Base-by-base conservation (phyloP, 2,329 filamentous ascomycete genomes). In the Ambrosiella xylebori region DNA sequence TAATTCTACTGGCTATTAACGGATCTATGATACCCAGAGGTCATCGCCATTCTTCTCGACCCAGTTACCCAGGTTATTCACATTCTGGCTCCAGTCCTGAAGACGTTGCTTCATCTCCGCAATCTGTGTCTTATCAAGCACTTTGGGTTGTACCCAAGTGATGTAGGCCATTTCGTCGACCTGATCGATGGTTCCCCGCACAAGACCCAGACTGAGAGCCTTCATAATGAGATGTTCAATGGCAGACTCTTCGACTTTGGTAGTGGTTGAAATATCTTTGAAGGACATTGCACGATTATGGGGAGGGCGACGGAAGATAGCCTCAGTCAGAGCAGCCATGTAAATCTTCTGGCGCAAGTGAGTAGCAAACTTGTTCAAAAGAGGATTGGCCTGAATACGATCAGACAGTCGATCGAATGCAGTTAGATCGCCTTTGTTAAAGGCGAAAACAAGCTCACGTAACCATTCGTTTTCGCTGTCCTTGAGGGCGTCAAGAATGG, bases 171-270 rank as follows among this genome's bases (percentile, higher is more conserved):
- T 82, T 71, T 90, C 85, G 53, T 88, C 88, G 38, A 98, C 93
- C 73, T 98, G 91, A 70, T 98, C 93, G 65, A 98, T 97, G 59
- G 86, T 93, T 51, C 93, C 93, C 64, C 85, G 81, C 64, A 98
- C 74, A 64, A 98, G 75, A 0, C 93, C 93, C 64, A 98, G 72
- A 67, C 90, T 96, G 65, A 98, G 73, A n/a, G 93, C 93, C 77
- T 96, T 97, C 93, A 98, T 98, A 66, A 98, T 86, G 63, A 98
- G 74, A 70, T 97, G 91, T 76, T 98, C 93, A 64, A 98, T 97
- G 74, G 97, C 88, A 66, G 93, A 82, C 2, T 83, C 81, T 64
- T 82, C 80, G 56, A 98, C 90, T 72, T 95, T 95, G 2, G 93
- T 98, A 75, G 97, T 91, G 64, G 85, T 78, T 4, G 86, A 81